Evolutionary conservation across 2,329 filamentous ascomycete species (phyloP).

Genomic region (Lasiodiplodia citricola): DNA sequence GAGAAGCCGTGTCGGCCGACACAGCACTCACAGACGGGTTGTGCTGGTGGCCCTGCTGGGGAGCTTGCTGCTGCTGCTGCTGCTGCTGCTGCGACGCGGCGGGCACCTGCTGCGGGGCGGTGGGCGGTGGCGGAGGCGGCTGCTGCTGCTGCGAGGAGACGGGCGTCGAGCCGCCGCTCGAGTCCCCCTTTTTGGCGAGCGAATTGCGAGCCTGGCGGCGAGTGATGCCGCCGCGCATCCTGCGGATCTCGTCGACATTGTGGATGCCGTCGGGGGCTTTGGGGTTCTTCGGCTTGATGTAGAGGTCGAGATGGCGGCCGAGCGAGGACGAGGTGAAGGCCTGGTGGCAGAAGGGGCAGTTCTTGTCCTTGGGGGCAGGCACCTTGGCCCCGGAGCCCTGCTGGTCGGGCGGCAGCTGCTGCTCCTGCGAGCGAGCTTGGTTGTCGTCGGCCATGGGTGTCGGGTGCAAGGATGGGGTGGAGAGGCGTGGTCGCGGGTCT

Average conservation of each 20-base stretch:
- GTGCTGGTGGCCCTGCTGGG: conserved; percentile 31
- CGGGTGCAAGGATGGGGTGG: conserved; percentile 19
- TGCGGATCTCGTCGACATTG: conserved; percentile 85
- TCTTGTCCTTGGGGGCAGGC: conserved; percentile 77
- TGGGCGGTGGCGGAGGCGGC: conserved; percentile 31
- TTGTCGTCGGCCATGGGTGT: conserved; percentile 41
- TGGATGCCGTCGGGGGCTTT: conserved; percentile 86
- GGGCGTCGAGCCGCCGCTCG: conserved; percentile 57
- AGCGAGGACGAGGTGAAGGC: conserved; percentile 92
- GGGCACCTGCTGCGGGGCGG: conserved; percentile 30
- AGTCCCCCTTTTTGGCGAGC: conserved; percentile 63
- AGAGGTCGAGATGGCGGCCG: conserved; percentile 90
- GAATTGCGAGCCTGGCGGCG: conserved; percentile 78
- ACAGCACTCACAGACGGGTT: conserved; percentile 31
- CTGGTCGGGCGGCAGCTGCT: conserved; percentile 29
- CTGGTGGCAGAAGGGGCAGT: conserved; percentile 86
- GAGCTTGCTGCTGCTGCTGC: conserved; percentile 28
- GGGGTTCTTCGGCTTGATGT: conserved; percentile 92
- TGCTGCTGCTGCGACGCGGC: conserved; percentile 38
- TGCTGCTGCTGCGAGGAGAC: conserved; percentile 41
- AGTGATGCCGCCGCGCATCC: conserved; percentile 83
- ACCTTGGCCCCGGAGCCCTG: conserved; percentile 42
- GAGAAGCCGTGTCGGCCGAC: conserved; percentile 35
- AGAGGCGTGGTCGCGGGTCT: conserved; percentile 3
- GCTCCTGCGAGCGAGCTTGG: conserved; percentile 46